Conservation (phyloP, 371 early-diverging fungal species). For the Apophysomyces ossiformis region DNA sequence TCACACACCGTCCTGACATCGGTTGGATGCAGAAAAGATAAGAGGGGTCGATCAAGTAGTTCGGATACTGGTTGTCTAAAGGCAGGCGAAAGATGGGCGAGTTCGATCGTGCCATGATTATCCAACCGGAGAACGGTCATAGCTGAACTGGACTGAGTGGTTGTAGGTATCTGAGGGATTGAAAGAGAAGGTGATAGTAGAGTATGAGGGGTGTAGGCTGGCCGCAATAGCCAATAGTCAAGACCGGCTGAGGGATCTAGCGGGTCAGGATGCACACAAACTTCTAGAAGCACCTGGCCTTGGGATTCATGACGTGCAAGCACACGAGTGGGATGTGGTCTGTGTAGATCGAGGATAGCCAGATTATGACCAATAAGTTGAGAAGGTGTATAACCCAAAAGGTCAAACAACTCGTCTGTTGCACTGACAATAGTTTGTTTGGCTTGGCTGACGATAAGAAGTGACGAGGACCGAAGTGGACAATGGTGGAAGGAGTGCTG, state of each 20-base stretch:
- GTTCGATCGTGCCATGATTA: constrained; percentile 42
- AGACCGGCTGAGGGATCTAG: constrained; percentile 22
- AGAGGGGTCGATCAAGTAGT: constrained; percentile 37
- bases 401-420: constrained; percentile 41
- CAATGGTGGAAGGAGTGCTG: constrained; percentile 32
- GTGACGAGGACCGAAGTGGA: constrained; percentile 32
- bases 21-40: constrained; percentile 43
- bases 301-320: constrained; percentile 21
- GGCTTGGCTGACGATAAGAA: constrained; percentile 33
- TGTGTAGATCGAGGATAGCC: not conserved
- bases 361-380: constrained; percentile 20
- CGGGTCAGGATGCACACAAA: constrained; percentile 42
- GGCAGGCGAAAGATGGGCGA: constrained; percentile 23
- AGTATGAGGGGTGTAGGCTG: constrained; percentile 11
- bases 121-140: constrained; percentile 33
- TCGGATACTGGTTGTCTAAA: constrained; percentile 9
- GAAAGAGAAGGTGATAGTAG: not conserved
- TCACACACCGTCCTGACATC: constrained; percentile 39
- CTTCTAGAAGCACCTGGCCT: constrained; percentile 29
- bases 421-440: constrained; percentile 44
- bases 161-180: constrained; percentile 5
- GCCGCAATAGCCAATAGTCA: constrained; percentile 44
- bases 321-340: not conserved
- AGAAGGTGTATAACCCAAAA: constrained; percentile 32
- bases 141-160: constrained; percentile 9